Percentiles rank a stretch among this genome's conserved stretches.
Conservation (phyloP, 148 eudicot genomes). For the Rhododendron simsii region DNA sequence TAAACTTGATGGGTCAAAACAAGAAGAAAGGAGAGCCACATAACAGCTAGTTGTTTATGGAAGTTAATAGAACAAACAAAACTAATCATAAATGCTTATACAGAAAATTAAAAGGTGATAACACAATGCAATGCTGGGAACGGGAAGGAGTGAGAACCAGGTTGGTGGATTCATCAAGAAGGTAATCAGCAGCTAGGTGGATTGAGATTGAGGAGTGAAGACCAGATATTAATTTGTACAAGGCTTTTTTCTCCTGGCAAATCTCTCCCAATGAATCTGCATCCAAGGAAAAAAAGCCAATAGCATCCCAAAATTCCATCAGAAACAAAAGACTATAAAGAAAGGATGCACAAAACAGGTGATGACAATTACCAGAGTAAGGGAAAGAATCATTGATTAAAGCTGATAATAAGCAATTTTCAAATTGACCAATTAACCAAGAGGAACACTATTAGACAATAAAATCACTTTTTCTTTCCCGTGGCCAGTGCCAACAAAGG, state of each 20-base stretch:
- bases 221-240: slow-evolving; percentile 92
- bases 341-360: background rate
- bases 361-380: background rate
- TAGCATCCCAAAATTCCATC: background rate
- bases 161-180: slow-evolving; percentile 72
- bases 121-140: background rate
- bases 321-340: background rate
- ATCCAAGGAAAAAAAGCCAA: background rate
- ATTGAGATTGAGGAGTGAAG: slow-evolving; percentile 90
- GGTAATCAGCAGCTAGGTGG: slow-evolving; percentile 87
- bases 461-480: background rate
- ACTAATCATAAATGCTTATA: background rate
- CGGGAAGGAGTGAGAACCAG: slow-evolving; percentile 33
- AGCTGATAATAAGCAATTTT: background rate
- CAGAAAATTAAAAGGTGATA: background rate
- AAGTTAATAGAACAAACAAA: background rate
- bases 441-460: background rate
- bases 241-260: slow-evolving; percentile 82
- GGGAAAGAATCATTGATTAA: background rate
- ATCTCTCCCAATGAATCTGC: slow-evolving; percentile 79
- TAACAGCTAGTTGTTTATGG: background rate
- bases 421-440: background rate
- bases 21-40: too few relatives aligned
- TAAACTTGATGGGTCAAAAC: background rate
- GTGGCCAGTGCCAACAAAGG: background rate